Conservation (phyloP, 768 basidiomycete species). For the Sistotremastrum niveocremeum region DNA sequence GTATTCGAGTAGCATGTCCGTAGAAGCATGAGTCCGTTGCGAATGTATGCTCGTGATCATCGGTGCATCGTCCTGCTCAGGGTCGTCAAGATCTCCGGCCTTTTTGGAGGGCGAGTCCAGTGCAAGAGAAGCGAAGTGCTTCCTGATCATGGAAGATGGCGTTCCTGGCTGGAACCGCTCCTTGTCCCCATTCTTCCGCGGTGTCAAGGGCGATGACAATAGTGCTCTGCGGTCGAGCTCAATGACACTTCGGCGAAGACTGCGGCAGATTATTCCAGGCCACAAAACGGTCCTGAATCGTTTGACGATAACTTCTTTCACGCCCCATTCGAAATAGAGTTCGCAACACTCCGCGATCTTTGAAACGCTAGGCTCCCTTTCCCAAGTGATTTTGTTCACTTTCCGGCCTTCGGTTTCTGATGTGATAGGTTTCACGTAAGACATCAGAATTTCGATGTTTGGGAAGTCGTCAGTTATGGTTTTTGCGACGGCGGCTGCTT, state of each 20-base stretch:
- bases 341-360: conserved; percentile 73
- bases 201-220: conserved; percentile 22
- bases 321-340: conserved; percentile 86
- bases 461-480: conserved; percentile 58
- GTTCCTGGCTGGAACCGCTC: conserved; percentile 24
- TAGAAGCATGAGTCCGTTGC: conserved; percentile 50
- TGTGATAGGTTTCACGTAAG: conserved; percentile 69
- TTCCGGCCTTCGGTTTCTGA: conserved; percentile 42
- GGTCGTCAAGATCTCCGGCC: conserved; percentile 10
- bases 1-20: conserved; percentile 63
- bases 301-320: conserved; percentile 67
- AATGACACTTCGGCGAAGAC: conserved; percentile 51
- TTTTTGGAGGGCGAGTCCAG: conserved; percentile 14
- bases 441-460: conserved; percentile 54
- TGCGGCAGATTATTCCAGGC: conserved; percentile 57
- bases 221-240: conserved; percentile 25
- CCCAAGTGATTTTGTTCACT: conserved; percentile 30
- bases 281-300: conserved; percentile 77
- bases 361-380: conserved; percentile 49
- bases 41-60: conserved; percentile 58
- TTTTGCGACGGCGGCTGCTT: conserved; percentile 50
- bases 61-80: conserved; percentile 23
- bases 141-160: conserved; percentile 35
- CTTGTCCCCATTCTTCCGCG: conserved; percentile 21
- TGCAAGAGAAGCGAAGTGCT: conserved; percentile 38